Evolutionary conservation across 108 stramenopile species (phyloP), one percentile per base, ranked within the genome.

Genomic region (Cyclotella cryptica): DNA sequence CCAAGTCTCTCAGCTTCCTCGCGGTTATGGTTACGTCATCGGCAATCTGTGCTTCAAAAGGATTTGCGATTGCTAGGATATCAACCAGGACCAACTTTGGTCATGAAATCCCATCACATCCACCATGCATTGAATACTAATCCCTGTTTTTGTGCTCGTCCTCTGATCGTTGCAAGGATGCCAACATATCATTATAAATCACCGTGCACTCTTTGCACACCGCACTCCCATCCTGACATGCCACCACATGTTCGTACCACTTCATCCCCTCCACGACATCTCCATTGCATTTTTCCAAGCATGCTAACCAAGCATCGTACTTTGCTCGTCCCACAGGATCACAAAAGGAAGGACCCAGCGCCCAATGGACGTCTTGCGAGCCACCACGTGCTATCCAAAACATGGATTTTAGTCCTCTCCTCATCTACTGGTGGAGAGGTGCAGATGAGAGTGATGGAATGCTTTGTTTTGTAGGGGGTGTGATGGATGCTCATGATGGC

Each of bases 31-130:
- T n/a, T n/a, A n/a, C n/a, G n/a, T n/a, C n/a, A n/a, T n/a, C n/a
- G n/a, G n/a, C n/a, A n/a, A n/a, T 30, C 21, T 89, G 59, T 46
- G 80, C 72, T 15, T 92, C 94, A 75, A 95, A 95, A 15, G 90
- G 89, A 83, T 95, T 21, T n/a, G n/a, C 26, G 8, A 46, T 26
- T 45, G 3, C 30, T 17, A 41, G 84, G 46, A 90, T 68, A 77
- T 95, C 94, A 26, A 95, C 84, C 3, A 90, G 88, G 26, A 95
- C 87, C 44, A 90, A 62, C n/a, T 68, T 68, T 5, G 11, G 40
- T 75, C 75, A 73, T 92, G 91, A 59, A 84, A 69, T 29, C n/a
- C n/a, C n/a, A n/a, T n/a, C n/a, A n/a, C n/a, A n/a, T n/a, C n/a
- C n/a, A n/a, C n/a, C n/a, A n/a, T n/a, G n/a, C n/a, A n/a, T n/a